A percentile compares a stretch with the other conserved stretches of the same genome.
phyloP scores from a whole-genome alignment of 805 yeast genomes.

The Alloascoidea africana region DNA sequence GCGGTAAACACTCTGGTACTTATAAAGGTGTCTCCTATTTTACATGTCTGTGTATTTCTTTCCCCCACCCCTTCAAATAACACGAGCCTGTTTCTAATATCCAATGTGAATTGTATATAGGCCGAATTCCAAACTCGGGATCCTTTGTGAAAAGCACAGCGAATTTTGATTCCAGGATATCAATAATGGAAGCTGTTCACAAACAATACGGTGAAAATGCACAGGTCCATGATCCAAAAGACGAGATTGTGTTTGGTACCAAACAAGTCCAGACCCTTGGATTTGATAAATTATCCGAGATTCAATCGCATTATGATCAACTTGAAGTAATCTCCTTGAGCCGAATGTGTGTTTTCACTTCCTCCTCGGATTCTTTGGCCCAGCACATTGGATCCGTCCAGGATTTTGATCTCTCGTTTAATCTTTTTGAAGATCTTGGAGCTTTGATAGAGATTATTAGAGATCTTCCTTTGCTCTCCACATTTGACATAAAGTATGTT shows the following conservation, averaged over 20 bases:
- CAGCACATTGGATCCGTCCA: conserved; percentile 3
- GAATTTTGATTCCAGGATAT: conserved; percentile 15
- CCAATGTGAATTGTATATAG: conserved; percentile 10
- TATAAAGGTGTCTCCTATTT: conserved; percentile 44
- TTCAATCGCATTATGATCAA: conserved; percentile 29
- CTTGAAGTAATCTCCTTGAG: conserved; percentile 37
- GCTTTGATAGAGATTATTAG: conserved; percentile 23
- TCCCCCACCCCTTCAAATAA: no score
- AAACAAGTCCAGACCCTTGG: conserved; percentile 54
- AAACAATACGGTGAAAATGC: conserved; percentile 30
- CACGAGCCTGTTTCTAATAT: no score
- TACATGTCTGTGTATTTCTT: conserved; percentile 9
- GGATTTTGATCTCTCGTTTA: conserved; percentile 44
- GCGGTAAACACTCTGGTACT: conserved; percentile 66
- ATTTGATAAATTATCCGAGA: conserved; percentile 35
- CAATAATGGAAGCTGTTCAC: conserved; percentile 34
- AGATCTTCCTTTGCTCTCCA: conserved; percentile 21
- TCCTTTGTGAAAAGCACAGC: conserved; percentile 42
- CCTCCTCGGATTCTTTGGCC: conserved; percentile 5
- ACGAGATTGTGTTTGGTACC: conserved; percentile 30
- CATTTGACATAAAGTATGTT: conserved; percentile 18
- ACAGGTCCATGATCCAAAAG: conserved; percentile 12
- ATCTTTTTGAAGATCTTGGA: conserved; percentile 30
- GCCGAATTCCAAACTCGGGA: conserved; percentile 28
- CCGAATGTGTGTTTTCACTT: conserved; percentile 18